Base-by-base conservation (phyloP, 257 asterid species). In the Nicotiana sylvestris region DNA sequence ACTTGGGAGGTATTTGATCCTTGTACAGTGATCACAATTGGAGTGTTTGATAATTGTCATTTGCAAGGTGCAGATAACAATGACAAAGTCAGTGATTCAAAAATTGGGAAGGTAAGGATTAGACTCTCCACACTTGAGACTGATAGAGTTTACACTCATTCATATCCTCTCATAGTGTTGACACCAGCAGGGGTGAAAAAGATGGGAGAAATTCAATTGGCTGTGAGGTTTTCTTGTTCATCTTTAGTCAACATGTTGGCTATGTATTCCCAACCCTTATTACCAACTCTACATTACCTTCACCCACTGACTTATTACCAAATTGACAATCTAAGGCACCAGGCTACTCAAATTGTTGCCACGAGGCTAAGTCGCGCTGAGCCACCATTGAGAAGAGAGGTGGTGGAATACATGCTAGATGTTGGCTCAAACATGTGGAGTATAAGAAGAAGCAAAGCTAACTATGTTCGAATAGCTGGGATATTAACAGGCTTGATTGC, bases 1-100 rank as follows among this genome's bases (percentile, higher is more conserved):
- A 95, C 97, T 0, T 95, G 98, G 98, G 99, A 95, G 76, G 95
- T 95, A 21, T 92, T 85, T 58, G 99, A 95, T 84, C 98, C 99
- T 0, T 93, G 98, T 60, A 95, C 98, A 3, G 99, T 95, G 6
- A 83, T 95, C 57, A 91, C 98, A 0, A 85, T 95, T 3, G 92
- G 93, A 2, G 97, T 93, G 16, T 93, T 95, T 74, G 99, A 95
- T 57, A 93, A 95, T 49, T 86, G 90, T 60, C 97, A 93, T 35
- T 80, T 93, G 87, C 94, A 88, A 77, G 95, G 96, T n/a, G 87
- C 70, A 30, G 90, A 88, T 62, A 81, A 69, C 57, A 87, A 56
- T 18, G 97, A 87, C 30, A 81, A 39, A 53, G 85, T 69, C 3
- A 88, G 81, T 84, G 98, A 95, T 87, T 81, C 94, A 49, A 89